Base-by-base conservation (phyloP, 2,329 filamentous ascomycete genomes). In the Tolypocladium tropicale region DNA sequence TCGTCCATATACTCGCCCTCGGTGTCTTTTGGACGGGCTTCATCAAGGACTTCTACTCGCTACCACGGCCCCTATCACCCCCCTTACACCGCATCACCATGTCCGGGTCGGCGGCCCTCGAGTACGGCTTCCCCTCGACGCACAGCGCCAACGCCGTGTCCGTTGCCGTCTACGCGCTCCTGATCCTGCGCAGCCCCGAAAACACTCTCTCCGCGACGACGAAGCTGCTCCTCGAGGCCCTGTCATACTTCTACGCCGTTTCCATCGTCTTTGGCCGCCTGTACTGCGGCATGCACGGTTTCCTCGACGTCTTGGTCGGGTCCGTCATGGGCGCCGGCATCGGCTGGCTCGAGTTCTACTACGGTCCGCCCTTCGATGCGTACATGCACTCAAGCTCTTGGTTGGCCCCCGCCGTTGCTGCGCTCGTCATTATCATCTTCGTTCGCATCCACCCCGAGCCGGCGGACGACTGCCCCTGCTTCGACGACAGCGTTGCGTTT, bases 281-380 rank as follows among this genome's bases (percentile, higher is more conserved):
- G 37, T 97, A 99, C 75, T 99, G 94, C 68, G 94, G 94, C 59
- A 99, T 99, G 94, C 94, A 99, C 72, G 94, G 94, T 12, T 96
- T 97, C 72, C 78, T 94, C 48, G 94, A 99, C 70, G 91, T 97
- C 28, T 73, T 94, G 16, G 72, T 94, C 56, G 94, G 94, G 7
- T 90, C 87, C 55, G 64, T 84, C 16, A 78, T 96, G 56, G 94
- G 94, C 34, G 86, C 85, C 12, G 72, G 80, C 53, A 81, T 86
- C 60, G 79, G 79, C 28, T 68, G 80, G 32, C 61, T 82, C 59
- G 83, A 86, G 66, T 85, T 83, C 65, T 76, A 82, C 63, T 81
- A 81, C 60, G 81, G 79, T 10, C 76, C 81, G 1, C 68, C 74
- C 3, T 80, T 95, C 57, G 89, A 95, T 61, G 72, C 78, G 21